phyloP scores from a whole-genome alignment of 768 basidiomycete genomes.

The Leccinum longicurvipes region DNA sequence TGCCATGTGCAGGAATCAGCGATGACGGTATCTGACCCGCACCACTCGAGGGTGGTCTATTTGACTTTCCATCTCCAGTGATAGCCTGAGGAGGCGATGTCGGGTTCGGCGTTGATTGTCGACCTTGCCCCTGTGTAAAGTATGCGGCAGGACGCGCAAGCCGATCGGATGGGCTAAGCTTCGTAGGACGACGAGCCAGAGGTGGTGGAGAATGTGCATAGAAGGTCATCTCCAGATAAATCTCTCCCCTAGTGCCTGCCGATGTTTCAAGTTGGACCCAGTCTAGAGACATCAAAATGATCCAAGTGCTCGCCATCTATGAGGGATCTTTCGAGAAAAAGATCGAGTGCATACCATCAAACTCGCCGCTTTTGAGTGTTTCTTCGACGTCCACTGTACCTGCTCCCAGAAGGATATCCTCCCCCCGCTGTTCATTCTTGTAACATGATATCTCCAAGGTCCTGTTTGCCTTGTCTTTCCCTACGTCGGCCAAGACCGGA shows the following conservation, averaged over 20 bases:
- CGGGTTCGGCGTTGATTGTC: slow-evolving; percentile 15
- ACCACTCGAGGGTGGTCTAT: not conserved
- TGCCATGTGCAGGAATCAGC: slow-evolving; percentile 20
- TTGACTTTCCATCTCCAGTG: slow-evolving; percentile 8
- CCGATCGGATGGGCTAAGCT: slow-evolving; percentile 49
- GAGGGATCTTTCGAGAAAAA: not conserved
- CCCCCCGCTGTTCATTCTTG: slow-evolving; percentile 69
- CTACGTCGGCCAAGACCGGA: slow-evolving; percentile 58
- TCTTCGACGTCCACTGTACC: slow-evolving; percentile 72
- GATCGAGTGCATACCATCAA: slow-evolving; percentile 67
- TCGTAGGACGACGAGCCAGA: slow-evolving; percentile 50
- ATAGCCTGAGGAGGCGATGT: not conserved
- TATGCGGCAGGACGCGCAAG: slow-evolving; percentile 41
- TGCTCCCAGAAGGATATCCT: slow-evolving; percentile 73
- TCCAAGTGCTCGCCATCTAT: slow-evolving; percentile 1
- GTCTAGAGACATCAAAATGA: slow-evolving; percentile 41
- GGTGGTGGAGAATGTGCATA: slow-evolving; percentile 69
- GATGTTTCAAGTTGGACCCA: slow-evolving; percentile 63
- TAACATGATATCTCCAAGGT: slow-evolving; percentile 74
- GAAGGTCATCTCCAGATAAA: slow-evolving; percentile 94
- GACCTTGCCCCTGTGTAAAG: slow-evolving; percentile 21
- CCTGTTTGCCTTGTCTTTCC: slow-evolving; percentile 44
- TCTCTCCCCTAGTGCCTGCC: slow-evolving; percentile 71
- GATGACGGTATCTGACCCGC: slow-evolving; percentile 20
- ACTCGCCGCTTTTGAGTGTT: slow-evolving; percentile 82